Evolutionary conservation across 768 basidiomycete genomes (phyloP), one percentile per base, ranked within the genome.

Genomic region (Agaricus subrufescens): DNA sequence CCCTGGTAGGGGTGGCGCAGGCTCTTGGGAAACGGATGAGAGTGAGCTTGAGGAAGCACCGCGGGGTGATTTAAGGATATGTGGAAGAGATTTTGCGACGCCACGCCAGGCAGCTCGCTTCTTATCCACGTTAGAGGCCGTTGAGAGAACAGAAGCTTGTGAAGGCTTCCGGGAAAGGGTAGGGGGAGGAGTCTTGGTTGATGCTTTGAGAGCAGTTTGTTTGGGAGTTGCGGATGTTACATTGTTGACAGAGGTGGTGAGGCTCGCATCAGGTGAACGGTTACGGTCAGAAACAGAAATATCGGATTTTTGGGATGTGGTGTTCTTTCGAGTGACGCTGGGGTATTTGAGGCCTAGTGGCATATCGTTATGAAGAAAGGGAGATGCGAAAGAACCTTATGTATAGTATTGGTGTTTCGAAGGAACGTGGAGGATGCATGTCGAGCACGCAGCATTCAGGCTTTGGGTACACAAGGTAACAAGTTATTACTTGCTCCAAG

Each of bases 101-200:
- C 52, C 52, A 10, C 52, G 52, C 52, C 52, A 53, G 45, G 31
- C 29, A 12, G 52, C 34, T 9, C 52, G 52, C 27, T 46, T 53
- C 44, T 53, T 53, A 10, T 53, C 52, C 5, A 31, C 29, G 12
- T 45, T 53, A 5, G 52, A 53, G 19, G 34, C 23, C 3, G 52
- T 53, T n/a, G 52, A 53, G 11, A 31, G 31, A 12, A 53, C 19
- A n/a, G 52, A 53, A 29, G 43, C 27, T 15, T 53, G 43, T 3
- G 52, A 53, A 25, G 52, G 52, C 34, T 53, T 45, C 23, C 52
- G 52, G 26, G 52, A 1, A 30, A 53, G 30, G 25, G 30, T 43
- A 9, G 23, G 42, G 5, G 51, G 27, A 27, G 26, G 31, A 11
- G 44, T 26, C 19, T 53, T 44, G 15, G 52, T 50, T 23, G 29